Evolutionary conservation across 2,329 filamentous ascomycete genomes (phyloP), one percentile per base, ranked within the genome.

Genomic region (Alternaria sp.): DNA sequence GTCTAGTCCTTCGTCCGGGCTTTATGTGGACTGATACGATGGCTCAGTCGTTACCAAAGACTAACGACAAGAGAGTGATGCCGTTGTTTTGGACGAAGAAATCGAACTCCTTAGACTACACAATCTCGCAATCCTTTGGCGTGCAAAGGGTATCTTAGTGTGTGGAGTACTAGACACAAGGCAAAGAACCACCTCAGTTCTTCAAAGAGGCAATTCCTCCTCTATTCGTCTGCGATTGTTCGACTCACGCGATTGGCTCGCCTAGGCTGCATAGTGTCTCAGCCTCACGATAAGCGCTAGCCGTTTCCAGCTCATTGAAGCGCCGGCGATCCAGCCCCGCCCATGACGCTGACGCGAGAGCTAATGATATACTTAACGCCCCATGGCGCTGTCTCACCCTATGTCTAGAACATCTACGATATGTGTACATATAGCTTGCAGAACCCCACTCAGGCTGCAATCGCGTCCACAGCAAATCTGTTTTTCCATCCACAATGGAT

Each of bases 201-300:
- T 30, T 11, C 9, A 0, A 11, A 30, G 4, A 5, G 0, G 3
- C 9, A 12, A 2, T 30, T 11, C 9, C 4, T 4, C 14, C 2
- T 6, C 4, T 7, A 12, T 14, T 2, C 12, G 2, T 5, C 12
- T 34, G 5, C 14, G 32, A 2, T 16, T 34, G 7, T 16, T 12
- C 1, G 4, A 2, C 11, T 1, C 5, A 6, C 12, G 16, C 2
- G 11, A 36, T 36, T 5, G 22, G 20, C 32, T 18, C 5, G 14
- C 14, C 0, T 30, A 0, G 28, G 14, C 5, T 36, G 5, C 14
- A 3, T 16, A 7, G 32, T 36, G 32, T 36, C 12, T 36, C 32
- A 36, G 32, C 32, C 32, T 36, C 32, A 16, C 12, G 12, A 7
- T 36, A 36, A 36, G 32, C 32, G 32, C 32, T 36, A 16, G 14